phyloP scores from a whole-genome alignment of 805 yeast species.

The Hermanozyma aechmeae region DNA sequence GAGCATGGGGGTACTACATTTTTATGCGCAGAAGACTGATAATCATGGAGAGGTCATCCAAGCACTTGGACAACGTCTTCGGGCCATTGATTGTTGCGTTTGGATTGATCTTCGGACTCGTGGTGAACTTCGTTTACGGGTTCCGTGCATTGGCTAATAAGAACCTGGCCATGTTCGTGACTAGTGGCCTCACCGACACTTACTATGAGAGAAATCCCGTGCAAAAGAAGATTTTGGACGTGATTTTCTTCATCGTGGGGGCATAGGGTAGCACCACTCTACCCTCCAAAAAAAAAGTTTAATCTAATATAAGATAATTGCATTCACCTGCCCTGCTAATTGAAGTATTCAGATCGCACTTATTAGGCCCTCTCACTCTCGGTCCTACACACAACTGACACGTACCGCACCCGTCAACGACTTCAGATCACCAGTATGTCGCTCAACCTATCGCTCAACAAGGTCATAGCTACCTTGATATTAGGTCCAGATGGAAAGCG shows the following conservation, averaged over 20 bases:
- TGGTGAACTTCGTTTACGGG: slow-evolving; percentile 66
- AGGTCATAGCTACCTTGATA: slow-evolving; percentile 72
- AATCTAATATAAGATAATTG: too few species aligned
- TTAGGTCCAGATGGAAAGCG: slow-evolving; percentile 77
- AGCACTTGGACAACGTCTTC: slow-evolving; percentile 78
- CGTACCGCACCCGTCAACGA: too few species aligned
- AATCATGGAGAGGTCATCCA: slow-evolving; percentile 75
- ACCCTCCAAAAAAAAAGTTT: too few species aligned
- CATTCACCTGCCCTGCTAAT: too few species aligned
- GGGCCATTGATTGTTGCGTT: slow-evolving; percentile 80
- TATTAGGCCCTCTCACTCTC: too few species aligned
- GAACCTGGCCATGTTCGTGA: slow-evolving; percentile 7
- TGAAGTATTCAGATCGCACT: too few species aligned
- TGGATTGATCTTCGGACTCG: slow-evolving; percentile 58
- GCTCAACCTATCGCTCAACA: slow-evolving; percentile 57
- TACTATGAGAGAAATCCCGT: slow-evolving; percentile 22
- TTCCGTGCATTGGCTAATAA: slow-evolving; percentile 19
- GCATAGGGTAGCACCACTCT: too few species aligned
- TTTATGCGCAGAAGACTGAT: slow-evolving; percentile 62
- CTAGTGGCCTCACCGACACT: slow-evolving; percentile 14
- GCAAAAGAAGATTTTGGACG: slow-evolving; percentile 27
- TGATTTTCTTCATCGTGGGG: slow-evolving; percentile 19
- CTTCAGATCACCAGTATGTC: slow-evolving; percentile 28
- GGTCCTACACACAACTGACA: too few species aligned
- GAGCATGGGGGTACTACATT: slow-evolving; percentile 81